Percentiles rank a stretch among this genome's conserved stretches.
These are phyloP conservation scores for Metschnikowia lochheadii DNA, from an alignment of 805 yeast genomes.

Conservation along the genomic window DNA sequence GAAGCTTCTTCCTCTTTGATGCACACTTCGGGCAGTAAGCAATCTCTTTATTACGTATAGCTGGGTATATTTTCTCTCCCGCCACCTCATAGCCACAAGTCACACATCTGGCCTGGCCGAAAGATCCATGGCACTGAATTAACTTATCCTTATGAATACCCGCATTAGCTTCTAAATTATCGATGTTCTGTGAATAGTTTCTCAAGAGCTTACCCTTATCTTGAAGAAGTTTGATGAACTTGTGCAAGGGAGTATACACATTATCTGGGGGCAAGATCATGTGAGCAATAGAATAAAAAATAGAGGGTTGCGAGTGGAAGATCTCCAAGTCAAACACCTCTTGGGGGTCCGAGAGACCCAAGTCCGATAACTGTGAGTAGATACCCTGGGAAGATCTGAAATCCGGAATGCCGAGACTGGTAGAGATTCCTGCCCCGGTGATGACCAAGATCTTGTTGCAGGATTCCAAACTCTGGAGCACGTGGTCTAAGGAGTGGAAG, in stretches of 20 bases:
- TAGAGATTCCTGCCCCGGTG: constrained; percentile 93
- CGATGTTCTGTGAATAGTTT: constrained; percentile 89
- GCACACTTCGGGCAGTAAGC: constrained; percentile 72
- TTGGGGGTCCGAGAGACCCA: constrained; percentile 83
- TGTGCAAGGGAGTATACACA: constrained; percentile 72
- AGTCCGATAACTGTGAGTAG: constrained; percentile 60
- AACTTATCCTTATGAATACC: constrained; percentile 64
- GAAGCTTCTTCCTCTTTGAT: constrained; percentile 34
- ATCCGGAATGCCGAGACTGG: constrained; percentile 87
- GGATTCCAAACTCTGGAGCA: constrained; percentile 32
- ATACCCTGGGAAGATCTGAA: constrained; percentile 87
- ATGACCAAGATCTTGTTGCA: constrained; percentile 57
- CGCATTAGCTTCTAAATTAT: constrained; percentile 77
- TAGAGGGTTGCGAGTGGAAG: constrained; percentile 71
- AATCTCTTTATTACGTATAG: constrained; percentile 54
- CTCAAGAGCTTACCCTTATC: constrained; percentile 74
- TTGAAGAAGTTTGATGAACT: constrained; percentile 67
- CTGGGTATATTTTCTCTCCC: constrained; percentile 61
- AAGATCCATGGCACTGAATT: constrained; percentile 91
- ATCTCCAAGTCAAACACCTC: constrained; percentile 74
- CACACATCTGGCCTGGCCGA: constrained; percentile 80
- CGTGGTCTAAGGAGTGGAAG: constrained; percentile 57
- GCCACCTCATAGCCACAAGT: constrained; percentile 65
- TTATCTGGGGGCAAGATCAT: constrained; percentile 74
- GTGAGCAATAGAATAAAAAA: constrained; percentile 83